These are phyloP conservation scores for Calonectria multiphialidica DNA, from an alignment of 2,329 filamentous ascomycete genomes.

Conservation along the genomic window DNA sequence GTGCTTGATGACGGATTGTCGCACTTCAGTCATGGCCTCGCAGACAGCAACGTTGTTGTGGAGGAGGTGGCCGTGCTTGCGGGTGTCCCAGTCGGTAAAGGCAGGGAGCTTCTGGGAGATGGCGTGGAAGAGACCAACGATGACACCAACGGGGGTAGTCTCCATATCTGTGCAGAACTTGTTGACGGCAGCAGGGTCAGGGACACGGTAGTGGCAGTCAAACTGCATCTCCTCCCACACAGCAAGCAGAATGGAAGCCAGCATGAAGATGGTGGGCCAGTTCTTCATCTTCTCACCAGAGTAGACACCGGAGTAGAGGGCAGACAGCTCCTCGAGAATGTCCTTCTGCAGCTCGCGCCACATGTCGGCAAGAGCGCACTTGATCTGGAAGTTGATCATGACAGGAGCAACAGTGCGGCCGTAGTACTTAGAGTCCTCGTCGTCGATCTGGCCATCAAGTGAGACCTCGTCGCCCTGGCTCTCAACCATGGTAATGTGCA, in stretches of 20 bases:
- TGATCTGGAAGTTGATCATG: constrained; percentile 99
- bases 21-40: constrained; percentile 96
- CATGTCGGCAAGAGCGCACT: constrained; percentile 96
- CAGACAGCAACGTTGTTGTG: constrained; percentile 94
- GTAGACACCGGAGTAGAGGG: constrained; percentile 97
- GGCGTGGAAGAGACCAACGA: constrained; percentile 96
- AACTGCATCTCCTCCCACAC: constrained; percentile 99
- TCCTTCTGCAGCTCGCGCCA: constrained; percentile 98
- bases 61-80: constrained; percentile 89
- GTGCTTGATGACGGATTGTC: constrained; percentile 91
- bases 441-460: constrained; percentile 86
- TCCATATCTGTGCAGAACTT: constrained; percentile 99
- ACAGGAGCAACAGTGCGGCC: constrained; percentile 94
- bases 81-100: constrained; percentile 94
- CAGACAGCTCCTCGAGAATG: constrained; percentile 91
- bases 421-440: constrained; percentile 86
- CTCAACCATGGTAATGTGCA: constrained; percentile 95
- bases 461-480: constrained; percentile 84
- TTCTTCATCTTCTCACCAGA: constrained; percentile 97
- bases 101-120: constrained; percentile 96
- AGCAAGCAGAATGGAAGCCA: constrained; percentile 90
- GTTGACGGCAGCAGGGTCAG: constrained; percentile 84
- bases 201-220: constrained; percentile 95
- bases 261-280: constrained; percentile 99
- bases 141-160: constrained; percentile 93